Conservation (phyloP, 140 eudicot genomes). For the Anethum foeniculum region DNA sequence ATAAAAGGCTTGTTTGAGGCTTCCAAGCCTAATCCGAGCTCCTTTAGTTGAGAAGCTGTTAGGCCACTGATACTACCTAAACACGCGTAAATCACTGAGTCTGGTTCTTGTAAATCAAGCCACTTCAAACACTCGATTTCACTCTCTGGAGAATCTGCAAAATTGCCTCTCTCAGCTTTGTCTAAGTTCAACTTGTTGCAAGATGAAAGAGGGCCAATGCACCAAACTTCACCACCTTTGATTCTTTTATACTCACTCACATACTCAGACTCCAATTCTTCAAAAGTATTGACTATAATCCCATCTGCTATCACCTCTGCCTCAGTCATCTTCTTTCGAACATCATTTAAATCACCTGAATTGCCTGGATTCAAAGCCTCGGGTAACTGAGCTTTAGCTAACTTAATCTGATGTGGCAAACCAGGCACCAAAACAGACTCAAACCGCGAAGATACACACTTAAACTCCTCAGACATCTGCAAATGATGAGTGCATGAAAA, state of each 20-base stretch:
- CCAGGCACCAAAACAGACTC: constrained; percentile 38
- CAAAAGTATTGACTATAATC: constrained; percentile 30
- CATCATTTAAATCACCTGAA: constrained; percentile 15
- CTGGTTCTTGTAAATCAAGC: constrained; percentile 29
- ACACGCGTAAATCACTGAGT: constrained; percentile 35
- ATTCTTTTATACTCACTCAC: constrained; percentile 16
- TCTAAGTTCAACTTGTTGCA: constrained; percentile 21
- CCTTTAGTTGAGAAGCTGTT: constrained; percentile 26
- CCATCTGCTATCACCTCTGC: constrained; percentile 28
- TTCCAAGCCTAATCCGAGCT: constrained; percentile 41
- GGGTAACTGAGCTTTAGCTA: constrained; percentile 32
- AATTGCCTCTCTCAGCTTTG: constrained; percentile 29
- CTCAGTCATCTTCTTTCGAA: constrained; percentile 12
- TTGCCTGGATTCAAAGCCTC: constrained; percentile 7
- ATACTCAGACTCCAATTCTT: constrained; percentile 33
- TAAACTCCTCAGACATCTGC: neutral
- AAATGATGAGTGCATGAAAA: constrained; percentile 16
- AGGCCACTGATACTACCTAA: constrained; percentile 37
- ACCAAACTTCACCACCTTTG: constrained; percentile 25
- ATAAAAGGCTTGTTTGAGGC: constrained; percentile 31
- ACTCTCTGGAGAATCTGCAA: neutral
- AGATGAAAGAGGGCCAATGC: constrained; percentile 48
- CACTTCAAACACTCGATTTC: constrained; percentile 24
- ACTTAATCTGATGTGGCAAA: constrained; percentile 30
- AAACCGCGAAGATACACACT: neutral